Evolutionary conservation across 2,329 filamentous ascomycete species (phyloP), one percentile per base, ranked within the genome.

Genomic region (Neodidymelliopsis sp.): DNA sequence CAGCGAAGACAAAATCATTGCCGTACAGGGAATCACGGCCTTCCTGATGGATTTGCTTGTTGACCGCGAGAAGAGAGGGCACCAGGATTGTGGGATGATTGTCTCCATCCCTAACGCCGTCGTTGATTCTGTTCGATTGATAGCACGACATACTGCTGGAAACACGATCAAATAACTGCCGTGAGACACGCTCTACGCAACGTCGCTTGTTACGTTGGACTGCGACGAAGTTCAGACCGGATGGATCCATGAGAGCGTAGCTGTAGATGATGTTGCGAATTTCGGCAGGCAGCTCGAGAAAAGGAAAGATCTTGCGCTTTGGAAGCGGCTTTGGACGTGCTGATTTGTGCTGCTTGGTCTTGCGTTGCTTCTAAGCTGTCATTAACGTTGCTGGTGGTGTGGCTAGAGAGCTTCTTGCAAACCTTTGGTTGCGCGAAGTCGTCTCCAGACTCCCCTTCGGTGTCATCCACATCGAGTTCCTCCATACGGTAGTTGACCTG

Each of bases 241-340:
- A 39, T 2, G 63, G 54, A 27, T 70, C 67, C 0, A 31, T 48
- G 27, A 72, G 66, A 34, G 59, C 56, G 25, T 66, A 57, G 1
- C 19, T 33, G 56, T 73, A 72, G 31, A 73, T 69, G 20, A 65
- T 58, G 48, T 70, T 70, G 5, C 68, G 56, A 9, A 72, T 63
- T 35, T 73, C 70, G 2, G 66, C 67, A 0, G 70, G 69, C 0
- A 73, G 61, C 9, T 65, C 7, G 24, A 73, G 48, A 40, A 73
- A 72, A 0, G 65, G 69, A 34, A 73, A 72, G 40, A 65, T 57
- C 24, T 66, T 67, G 43, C 33, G 58, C 40, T 70, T 69, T 3
- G 66, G 61, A 31, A 67, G 64, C 4, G 58, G 59, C 35, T 51
- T 60, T 8, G 57, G 42, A 5, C 37, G 22, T 27, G 25, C 13